These are phyloP conservation scores for Acidiella bohemica DNA, from an alignment of 495 filamentous ascomycete genomes.

Conservation along the genomic window DNA sequence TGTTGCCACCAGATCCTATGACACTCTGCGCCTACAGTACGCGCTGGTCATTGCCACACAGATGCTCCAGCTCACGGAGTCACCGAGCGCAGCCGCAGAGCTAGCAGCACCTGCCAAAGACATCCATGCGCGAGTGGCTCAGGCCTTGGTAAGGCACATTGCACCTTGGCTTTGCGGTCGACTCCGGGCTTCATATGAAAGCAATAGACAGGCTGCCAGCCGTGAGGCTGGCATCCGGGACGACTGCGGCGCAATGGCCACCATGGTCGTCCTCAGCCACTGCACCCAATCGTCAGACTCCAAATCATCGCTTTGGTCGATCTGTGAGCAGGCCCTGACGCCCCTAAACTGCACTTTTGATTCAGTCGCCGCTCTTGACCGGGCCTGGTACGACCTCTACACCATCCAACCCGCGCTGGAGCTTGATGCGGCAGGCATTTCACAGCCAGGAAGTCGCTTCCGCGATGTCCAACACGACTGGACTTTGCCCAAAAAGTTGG, in stretches of 20 bases:
- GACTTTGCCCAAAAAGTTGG: conserved; percentile 49
- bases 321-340: conserved; percentile 37
- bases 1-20: too few relatives aligned
- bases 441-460: conserved; percentile 44
- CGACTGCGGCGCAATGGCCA: conserved; percentile 43
- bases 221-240: conserved; percentile 55
- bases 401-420: conserved; percentile 62
- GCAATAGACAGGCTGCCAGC: conserved; percentile 38
- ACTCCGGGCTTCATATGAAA: conserved; percentile 48
- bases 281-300: conserved; percentile 32
- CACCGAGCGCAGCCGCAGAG: background rate
- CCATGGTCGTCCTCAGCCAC: conserved; percentile 53
- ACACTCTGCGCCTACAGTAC: too few relatives aligned
- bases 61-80: too few relatives aligned
- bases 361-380: conserved; percentile 39
- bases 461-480: conserved; percentile 51
- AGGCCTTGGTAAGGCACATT: conserved; percentile 8
- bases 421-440: conserved; percentile 54
- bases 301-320: conserved; percentile 36
- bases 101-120: background rate
- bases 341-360: background rate
- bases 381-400: conserved; percentile 60
- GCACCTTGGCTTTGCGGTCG: conserved; percentile 10
- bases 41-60: conserved; percentile 21
- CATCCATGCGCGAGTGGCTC: too few relatives aligned